Conservation (phyloP, 495 filamentous ascomycete species). For the Lophiostoma macrostomum region DNA sequence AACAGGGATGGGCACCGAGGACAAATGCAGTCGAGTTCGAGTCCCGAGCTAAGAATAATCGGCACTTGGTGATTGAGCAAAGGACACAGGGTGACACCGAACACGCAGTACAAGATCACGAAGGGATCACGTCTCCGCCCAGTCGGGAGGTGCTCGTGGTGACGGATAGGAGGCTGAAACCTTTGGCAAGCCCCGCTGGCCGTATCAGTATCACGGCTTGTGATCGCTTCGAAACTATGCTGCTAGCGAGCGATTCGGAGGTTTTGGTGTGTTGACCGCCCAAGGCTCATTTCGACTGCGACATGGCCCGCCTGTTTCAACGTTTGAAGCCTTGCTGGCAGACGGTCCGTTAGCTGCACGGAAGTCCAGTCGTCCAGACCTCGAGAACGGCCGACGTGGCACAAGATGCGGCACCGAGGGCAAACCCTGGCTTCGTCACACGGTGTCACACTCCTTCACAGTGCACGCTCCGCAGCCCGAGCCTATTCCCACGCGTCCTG, state of each 20-base stretch:
- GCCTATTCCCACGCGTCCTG: background rate
- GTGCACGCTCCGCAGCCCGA: constrained; percentile 2
- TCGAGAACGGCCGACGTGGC: no score
- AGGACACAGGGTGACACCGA: no score
- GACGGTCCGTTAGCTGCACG: background rate
- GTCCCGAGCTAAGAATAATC: constrained; percentile 12
- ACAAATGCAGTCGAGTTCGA: background rate
- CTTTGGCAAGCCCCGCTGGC: background rate
- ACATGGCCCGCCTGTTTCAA: no score
- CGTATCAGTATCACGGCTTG: constrained; percentile 4
- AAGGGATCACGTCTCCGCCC: constrained; percentile 25
- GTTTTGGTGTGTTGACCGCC: constrained; percentile 1
- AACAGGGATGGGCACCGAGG: no score
- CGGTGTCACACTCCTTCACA: constrained; percentile 4
- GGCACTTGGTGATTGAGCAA: no score
- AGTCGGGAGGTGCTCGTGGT: constrained; percentile 5
- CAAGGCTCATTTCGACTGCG: constrained; percentile 8
- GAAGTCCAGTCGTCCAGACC: no score
- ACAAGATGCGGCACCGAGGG: background rate
- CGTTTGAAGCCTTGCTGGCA: background rate
- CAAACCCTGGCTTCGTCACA: constrained; percentile 16
- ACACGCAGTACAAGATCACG: background rate
- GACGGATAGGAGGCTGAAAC: constrained; percentile 25
- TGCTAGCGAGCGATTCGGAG: constrained; percentile 3
- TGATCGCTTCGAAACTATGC: constrained; percentile 10